Percentiles rank a stretch among this genome's conserved stretches.
phyloP scores from a whole-genome alignment of 164 flowering plant species.

The Sedum album region DNA sequence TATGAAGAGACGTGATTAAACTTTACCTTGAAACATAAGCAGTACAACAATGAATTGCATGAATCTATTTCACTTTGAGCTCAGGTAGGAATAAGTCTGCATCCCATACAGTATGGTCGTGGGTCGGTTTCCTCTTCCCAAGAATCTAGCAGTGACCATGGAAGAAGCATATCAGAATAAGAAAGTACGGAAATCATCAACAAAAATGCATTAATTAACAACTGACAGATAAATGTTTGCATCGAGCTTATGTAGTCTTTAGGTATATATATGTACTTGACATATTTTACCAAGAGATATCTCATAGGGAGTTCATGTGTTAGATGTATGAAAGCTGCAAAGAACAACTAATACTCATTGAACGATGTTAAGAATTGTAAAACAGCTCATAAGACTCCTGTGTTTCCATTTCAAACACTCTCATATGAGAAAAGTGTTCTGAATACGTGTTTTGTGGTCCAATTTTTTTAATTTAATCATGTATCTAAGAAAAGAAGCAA shows the following conservation, averaged over 20 bases:
- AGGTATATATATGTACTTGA: too few species aligned
- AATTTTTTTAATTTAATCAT: neutral
- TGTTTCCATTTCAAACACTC: constrained; percentile 2
- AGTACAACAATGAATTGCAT: neutral
- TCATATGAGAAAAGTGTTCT: neutral
- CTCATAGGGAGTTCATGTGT: too few species aligned
- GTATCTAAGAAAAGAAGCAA: neutral
- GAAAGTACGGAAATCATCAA: neutral
- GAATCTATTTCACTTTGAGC: neutral
- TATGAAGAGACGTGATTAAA: neutral
- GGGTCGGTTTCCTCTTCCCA: neutral
- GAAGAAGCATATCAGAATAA: neutral
- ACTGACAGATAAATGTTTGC: too few species aligned
- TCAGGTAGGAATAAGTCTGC: neutral
- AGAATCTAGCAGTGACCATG: neutral
- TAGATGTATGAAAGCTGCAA: too few species aligned
- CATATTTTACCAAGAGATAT: too few species aligned
- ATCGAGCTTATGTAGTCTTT: too few species aligned
- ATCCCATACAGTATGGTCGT: neutral
- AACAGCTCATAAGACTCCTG: neutral
- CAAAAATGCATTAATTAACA: too few species aligned
- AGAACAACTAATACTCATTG: too few species aligned
- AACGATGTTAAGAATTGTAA: neutral
- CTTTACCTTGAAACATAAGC: neutral
- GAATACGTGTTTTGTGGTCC: neutral